Evolutionary conservation across 768 basidiomycete species (phyloP).

Genomic region (Dioszegia aurantiaca): DNA sequence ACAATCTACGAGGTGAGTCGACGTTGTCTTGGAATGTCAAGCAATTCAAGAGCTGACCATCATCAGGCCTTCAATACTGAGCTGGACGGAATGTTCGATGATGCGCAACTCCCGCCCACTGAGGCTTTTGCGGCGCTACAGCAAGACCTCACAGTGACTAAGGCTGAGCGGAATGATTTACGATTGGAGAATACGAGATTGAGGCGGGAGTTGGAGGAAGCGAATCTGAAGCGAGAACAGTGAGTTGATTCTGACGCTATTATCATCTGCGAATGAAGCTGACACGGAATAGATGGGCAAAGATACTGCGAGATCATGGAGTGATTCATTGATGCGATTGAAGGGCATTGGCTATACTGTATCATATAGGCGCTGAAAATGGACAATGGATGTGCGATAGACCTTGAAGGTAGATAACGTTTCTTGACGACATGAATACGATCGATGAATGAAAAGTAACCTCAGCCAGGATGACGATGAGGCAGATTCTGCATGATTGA

Average conservation of each 20-base stretch:
- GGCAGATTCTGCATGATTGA: conserved; percentile 1
- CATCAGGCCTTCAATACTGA: conserved; percentile 88
- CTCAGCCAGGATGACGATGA: too few species aligned
- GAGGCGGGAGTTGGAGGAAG: conserved; percentile 28
- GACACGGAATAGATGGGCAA: conserved; percentile 65
- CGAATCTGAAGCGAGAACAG: conserved; percentile 69
- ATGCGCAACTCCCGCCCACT: conserved; percentile 72
- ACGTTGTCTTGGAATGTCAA: not conserved
- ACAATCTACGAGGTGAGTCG: conserved; percentile 79
- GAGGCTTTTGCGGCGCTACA: conserved; percentile 80
- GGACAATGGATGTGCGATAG: conserved; percentile 4
- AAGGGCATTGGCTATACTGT: too few species aligned
- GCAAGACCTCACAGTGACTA: conserved; percentile 68
- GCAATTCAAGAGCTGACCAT: conserved; percentile 15
- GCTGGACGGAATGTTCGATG: conserved; percentile 84
- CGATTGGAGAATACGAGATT: conserved; percentile 77
- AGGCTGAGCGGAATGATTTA: conserved; percentile 70
- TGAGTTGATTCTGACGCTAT: conserved; percentile 54
- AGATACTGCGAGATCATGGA: conserved; percentile 53
- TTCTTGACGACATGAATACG: too few species aligned
- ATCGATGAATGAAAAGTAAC: too few species aligned
- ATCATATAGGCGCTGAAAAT: too few species aligned
- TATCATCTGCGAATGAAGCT: conserved; percentile 13
- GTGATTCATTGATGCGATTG: conserved; percentile 11
- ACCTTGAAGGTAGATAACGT: not conserved